A percentile compares a stretch with the other conserved stretches of the same genome.
Evolutionary conservation across 192 early-diverging fungal genomes (phyloP).

Genomic region (Chytriomyces sp.): DNA sequence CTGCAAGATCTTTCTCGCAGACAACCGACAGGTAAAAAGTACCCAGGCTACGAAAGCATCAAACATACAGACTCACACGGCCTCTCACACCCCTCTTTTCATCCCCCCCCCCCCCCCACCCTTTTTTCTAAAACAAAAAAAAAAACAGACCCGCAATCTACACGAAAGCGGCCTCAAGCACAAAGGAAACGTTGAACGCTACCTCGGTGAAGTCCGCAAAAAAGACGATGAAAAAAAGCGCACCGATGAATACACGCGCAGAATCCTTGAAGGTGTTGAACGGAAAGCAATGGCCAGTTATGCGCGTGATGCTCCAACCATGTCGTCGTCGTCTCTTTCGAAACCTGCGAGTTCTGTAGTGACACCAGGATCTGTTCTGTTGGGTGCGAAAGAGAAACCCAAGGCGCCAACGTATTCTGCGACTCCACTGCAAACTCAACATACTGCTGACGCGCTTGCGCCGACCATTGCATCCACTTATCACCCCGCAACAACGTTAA

Average conservation of each 20-base stretch:
- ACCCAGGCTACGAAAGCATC: no score
- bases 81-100: no score
- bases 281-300: not conserved
- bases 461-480: not conserved
- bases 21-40: constrained; percentile 87
- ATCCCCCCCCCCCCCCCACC: no score
- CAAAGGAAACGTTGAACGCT: constrained; percentile 81
- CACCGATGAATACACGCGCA: constrained; percentile 61
- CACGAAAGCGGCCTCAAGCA: constrained; percentile 83
- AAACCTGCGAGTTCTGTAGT: not conserved
- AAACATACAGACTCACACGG: no score
- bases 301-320: not conserved
- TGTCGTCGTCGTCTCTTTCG: not conserved
- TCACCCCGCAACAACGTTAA: not conserved
- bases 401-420: no score
- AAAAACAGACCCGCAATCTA: constrained; percentile 62
- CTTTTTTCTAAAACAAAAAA: not conserved
- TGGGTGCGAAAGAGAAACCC: not conserved
- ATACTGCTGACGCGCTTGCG: not conserved
- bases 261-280: constrained; percentile 45
- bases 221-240: constrained; percentile 61
- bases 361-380: not conserved
- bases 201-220: constrained; percentile 71
- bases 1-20: constrained; percentile 79
- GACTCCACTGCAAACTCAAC: not conserved